phyloP scores from a whole-genome alignment of 2,329 filamentous ascomycete species.

The Pseudogymnoascus sp. region DNA sequence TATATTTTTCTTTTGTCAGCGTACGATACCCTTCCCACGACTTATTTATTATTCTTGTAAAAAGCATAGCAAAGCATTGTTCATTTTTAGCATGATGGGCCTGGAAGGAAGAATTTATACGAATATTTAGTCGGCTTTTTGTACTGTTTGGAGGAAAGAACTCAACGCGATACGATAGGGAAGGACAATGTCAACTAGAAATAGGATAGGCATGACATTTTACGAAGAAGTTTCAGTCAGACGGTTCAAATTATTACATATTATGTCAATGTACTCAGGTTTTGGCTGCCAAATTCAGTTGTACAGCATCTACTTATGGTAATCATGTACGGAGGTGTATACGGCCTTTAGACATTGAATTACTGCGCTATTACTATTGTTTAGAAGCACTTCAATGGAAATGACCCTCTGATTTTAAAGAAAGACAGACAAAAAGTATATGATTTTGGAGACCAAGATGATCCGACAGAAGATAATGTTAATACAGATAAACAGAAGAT shows the following conservation, averaged over 20 bases:
- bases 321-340: no score
- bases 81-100: not conserved
- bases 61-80: conserved; percentile 6
- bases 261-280: no score
- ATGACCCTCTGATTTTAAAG: not conserved
- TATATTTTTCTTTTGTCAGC: not conserved
- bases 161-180: not conserved
- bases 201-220: not conserved
- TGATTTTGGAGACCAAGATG: no score
- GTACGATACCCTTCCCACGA: conserved; percentile 8
- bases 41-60: not conserved
- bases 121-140: not conserved
- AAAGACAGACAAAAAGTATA: not conserved
- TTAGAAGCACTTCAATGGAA: not conserved
- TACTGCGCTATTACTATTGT: no score
- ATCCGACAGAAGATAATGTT: no score
- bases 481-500: not conserved
- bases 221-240: no score
- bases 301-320: no score
- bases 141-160: not conserved
- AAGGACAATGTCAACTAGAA: not conserved
- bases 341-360: no score
- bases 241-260: not conserved
- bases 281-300: no score
- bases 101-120: not conserved